Conservation (phyloP, 345 rosid species). For the Leavenworthia alabamica region DNA sequence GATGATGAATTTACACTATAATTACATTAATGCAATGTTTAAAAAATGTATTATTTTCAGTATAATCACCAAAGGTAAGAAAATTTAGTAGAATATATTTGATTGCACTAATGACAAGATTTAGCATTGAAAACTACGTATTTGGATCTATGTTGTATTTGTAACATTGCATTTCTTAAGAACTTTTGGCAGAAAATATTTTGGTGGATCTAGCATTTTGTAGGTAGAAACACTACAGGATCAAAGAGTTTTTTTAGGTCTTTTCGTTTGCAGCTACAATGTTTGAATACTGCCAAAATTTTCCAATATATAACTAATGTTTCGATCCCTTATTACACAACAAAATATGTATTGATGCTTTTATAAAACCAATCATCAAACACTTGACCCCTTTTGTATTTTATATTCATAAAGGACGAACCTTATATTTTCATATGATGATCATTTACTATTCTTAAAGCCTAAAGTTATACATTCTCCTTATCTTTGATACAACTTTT, state of each 20-base stretch:
- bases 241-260: background rate
- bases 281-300: background rate
- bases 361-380: conserved; percentile 22
- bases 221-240: background rate
- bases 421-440: conserved; percentile 18
- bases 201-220: background rate
- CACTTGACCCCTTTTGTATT: conserved; percentile 14
- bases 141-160: background rate
- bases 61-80: background rate
- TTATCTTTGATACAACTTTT: conserved; percentile 3
- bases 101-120: background rate
- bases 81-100: background rate
- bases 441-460: conserved; percentile 15
- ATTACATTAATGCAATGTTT: background rate
- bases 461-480: conserved; percentile 24
- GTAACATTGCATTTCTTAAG: background rate
- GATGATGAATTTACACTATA: background rate
- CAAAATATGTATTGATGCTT: background rate
- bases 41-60: background rate
- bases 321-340: background rate
- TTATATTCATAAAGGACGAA: conserved; percentile 11
- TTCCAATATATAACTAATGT: background rate
- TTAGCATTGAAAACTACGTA: background rate
- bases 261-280: background rate
- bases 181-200: background rate